Conservation (phyloP, 2,329 filamentous ascomycete species). For the Raffaelea deltoideospora region DNA sequence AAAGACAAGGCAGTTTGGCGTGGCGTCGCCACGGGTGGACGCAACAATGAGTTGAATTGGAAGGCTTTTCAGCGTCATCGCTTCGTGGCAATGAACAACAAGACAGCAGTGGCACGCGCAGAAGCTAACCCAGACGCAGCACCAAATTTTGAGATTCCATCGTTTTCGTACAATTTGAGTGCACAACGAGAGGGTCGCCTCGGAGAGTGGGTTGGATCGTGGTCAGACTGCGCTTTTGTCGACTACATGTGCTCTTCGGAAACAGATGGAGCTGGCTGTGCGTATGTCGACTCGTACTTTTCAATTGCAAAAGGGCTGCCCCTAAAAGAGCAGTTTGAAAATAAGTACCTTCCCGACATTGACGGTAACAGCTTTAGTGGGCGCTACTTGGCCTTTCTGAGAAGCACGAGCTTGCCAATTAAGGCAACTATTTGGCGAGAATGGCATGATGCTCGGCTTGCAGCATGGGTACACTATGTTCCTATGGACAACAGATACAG, state of each 20-base stretch:
- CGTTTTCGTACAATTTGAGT: constrained; percentile 28
- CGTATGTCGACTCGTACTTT: constrained; percentile 34
- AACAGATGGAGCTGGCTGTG: constrained; percentile 19
- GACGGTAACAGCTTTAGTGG: constrained; percentile 52
- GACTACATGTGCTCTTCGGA: constrained; percentile 35
- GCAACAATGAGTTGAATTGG: constrained; percentile 48
- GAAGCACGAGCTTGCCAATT: constrained; percentile 54
- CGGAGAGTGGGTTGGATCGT: constrained; percentile 31
- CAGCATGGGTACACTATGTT: constrained; percentile 69
- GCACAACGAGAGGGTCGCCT: constrained; percentile 28
- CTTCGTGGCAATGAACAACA: constrained; percentile 60
- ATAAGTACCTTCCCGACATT: constrained; percentile 61
- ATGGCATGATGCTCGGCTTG: constrained; percentile 63
- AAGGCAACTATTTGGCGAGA: constrained; percentile 67
- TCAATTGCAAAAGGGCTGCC: constrained; percentile 21
- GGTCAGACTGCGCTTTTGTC: constrained; percentile 36
- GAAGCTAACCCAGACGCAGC: constrained; percentile 26
- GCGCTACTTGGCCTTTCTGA: constrained; percentile 53
- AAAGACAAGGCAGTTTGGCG: constrained; percentile 42
- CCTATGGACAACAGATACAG: constrained; percentile 62
- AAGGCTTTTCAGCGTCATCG: constrained; percentile 60
- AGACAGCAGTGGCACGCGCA: constrained; percentile 36
- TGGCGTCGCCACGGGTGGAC: constrained; percentile 51
- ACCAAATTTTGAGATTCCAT: constrained; percentile 39
- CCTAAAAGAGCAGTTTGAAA: constrained; percentile 37